Percentiles rank a stretch among this genome's conserved stretches.
Evolutionary conservation across 2,329 filamentous ascomycete genomes (phyloP).

Genomic region (Phyllosticta citrichinensis): DNA sequence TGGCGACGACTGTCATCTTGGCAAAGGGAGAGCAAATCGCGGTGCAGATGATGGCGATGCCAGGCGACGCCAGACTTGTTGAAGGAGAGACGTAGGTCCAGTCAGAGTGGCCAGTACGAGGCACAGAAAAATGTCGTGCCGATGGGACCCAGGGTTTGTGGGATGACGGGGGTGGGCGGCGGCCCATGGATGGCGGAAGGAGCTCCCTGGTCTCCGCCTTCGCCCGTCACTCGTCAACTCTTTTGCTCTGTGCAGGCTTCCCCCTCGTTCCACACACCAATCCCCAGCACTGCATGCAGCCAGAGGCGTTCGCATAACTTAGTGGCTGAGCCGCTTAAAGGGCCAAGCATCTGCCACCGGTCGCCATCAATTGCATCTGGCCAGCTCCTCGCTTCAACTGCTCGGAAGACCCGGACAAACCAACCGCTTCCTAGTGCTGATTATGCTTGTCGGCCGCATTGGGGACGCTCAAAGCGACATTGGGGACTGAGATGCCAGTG

Average conservation of each 20-base stretch:
- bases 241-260: background rate
- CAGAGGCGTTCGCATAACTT: background rate
- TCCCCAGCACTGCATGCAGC: background rate
- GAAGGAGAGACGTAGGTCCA: background rate
- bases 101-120: background rate
- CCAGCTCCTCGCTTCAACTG: background rate
- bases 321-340: background rate
- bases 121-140: background rate
- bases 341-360: background rate
- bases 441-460: background rate
- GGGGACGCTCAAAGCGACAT: background rate
- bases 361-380: background rate
- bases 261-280: background rate
- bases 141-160: background rate
- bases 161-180: background rate
- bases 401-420: background rate
- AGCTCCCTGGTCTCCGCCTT: background rate
- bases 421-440: background rate
- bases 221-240: background rate
- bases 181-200: background rate
- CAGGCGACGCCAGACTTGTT: background rate
- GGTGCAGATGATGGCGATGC: background rate
- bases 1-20: background rate
- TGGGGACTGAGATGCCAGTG: background rate
- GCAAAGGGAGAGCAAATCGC: background rate